Conservation (phyloP, 73 alveolate genomes). For the Tetrahymena thermophila region DNA sequence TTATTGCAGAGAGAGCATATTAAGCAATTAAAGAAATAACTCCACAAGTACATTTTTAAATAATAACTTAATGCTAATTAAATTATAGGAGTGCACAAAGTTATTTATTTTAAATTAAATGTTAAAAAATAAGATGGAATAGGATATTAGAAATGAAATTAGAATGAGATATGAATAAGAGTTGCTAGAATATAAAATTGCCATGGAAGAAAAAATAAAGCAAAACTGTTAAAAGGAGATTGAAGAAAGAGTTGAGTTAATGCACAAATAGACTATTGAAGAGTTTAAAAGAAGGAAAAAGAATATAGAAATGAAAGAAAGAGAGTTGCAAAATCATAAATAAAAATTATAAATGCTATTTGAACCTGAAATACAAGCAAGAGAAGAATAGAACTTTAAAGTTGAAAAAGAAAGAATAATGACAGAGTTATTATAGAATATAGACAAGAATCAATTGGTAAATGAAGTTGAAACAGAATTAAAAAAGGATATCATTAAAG, state of each 20-base stretch:
- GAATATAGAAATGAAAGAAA: neutral
- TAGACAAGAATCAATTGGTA: neutral
- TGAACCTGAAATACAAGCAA: neutral
- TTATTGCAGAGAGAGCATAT: neutral
- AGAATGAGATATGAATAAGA: neutral
- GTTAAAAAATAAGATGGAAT: neutral
- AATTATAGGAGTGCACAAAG: neutral
- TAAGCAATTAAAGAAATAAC: neutral
- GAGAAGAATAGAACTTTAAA: neutral
- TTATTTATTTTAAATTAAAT: neutral
- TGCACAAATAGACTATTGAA: neutral
- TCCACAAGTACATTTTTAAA: neutral
- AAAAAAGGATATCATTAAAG: neutral
- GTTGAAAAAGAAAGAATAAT: neutral
- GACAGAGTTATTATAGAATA: neutral
- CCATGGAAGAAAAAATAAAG: neutral
- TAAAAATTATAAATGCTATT: neutral
- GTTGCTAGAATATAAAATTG: neutral
- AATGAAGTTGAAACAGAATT: neutral
- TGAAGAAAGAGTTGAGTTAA: neutral
- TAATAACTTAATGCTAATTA: neutral
- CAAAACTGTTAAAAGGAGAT: neutral
- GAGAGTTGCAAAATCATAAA: neutral
- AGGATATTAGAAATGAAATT: neutral
- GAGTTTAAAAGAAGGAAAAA: neutral